Conservation (phyloP, 768 basidiomycete species). For the Kwoniella sp. region DNA sequence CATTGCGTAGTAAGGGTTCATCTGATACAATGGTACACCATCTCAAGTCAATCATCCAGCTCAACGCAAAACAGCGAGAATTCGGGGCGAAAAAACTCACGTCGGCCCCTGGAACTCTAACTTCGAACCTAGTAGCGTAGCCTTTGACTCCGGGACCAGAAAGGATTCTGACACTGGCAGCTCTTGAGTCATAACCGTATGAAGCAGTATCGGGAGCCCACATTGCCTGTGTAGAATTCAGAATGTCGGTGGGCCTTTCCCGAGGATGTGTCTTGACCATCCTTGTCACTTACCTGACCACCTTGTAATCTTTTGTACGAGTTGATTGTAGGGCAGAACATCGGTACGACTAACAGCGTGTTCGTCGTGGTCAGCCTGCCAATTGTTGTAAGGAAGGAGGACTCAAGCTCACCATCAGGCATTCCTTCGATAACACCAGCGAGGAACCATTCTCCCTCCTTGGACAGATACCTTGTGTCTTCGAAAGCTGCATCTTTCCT, state of each 20-base stretch:
- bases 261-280: too few relatives aligned
- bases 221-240: conserved; percentile 60
- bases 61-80: background rate
- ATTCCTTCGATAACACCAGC: conserved; percentile 88
- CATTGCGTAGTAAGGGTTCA: conserved; percentile 84
- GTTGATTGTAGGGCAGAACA: conserved; percentile 85
- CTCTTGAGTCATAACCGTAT: conserved; percentile 93
- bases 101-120: conserved; percentile 94
- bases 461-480: conserved; percentile 81
- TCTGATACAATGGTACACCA: too few relatives aligned
- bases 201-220: conserved; percentile 93
- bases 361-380: background rate
- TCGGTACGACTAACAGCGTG: conserved; percentile 67
- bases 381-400: background rate
- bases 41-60: too few relatives aligned
- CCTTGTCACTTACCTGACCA: conserved; percentile 69
- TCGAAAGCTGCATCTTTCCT: conserved; percentile 71
- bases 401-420: conserved; percentile 68
- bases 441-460: conserved; percentile 87
- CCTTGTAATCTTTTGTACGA: conserved; percentile 96
- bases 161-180: conserved; percentile 87
- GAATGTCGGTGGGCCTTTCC: too few relatives aligned
- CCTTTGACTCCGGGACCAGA: conserved; percentile 83
- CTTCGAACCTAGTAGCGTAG: conserved; percentile 82
- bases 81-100: conserved; percentile 62